Evolutionary conservation across 345 rosid genomes (phyloP), one percentile per base, ranked within the genome.

Genomic region (Clarkia xantiana): DNA sequence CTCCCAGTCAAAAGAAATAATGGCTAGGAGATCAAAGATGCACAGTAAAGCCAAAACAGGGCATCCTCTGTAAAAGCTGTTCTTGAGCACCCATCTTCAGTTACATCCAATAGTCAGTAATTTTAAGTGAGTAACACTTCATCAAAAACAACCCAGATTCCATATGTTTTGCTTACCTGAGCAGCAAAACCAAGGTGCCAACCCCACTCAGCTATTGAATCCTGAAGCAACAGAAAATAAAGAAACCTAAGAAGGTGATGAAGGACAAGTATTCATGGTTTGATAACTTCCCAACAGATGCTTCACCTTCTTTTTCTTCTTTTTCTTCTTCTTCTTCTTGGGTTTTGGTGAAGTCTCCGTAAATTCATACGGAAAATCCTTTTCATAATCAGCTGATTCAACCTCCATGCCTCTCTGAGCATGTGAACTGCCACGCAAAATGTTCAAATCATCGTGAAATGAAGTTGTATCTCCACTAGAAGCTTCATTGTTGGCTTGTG

Each of bases 391-490:
- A 61, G 58, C 67, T 40, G 95, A 93, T 40, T 93, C 95, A 56
- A 87, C 91, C 70, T 87, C 97, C 70, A 69, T 53, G 53, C 80
- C 70, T 79, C 68, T 93, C 57, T 76, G 94, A 57, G 74, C 60
- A 64, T 71, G 70, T 6, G 75, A 82, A 56, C 81, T 86, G 52
- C 84, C 87, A 65, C 69, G 75, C 79, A 84, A 62, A 47, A 87
- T 75, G 72, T 87, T 80, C 68, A 72, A 79, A 49, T 87, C 97
- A 70, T 93, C 99, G 78, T 87, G 99, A 73, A 75, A 82, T 60
- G 94, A 93, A 74, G 60, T 80, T 49, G 96, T 84, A 61, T 93
- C 99, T 57, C 86, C 99, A 70, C 99, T 93, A 51, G 99, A 93
- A 25, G 84, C 95, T 70, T 84, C 95, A 18, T 95, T 80, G 67